phyloP scores from a whole-genome alignment of 2,329 filamentous ascomycete species.

The Talaromyces sp. region DNA sequence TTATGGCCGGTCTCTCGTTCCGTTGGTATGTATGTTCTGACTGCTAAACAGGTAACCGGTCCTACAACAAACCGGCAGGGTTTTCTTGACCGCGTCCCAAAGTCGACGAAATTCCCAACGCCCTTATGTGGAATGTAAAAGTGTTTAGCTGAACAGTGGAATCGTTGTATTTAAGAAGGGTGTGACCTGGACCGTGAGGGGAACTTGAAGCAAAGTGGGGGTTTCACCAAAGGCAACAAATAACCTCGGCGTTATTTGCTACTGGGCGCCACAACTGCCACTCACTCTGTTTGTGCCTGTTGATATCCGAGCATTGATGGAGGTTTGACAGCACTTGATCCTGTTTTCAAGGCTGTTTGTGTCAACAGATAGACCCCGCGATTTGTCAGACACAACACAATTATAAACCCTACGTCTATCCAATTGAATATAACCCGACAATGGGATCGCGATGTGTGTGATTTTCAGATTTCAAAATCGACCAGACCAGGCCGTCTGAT shows the following conservation, averaged over 20 bases:
- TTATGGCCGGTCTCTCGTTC: background rate
- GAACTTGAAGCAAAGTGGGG: background rate
- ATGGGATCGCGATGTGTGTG: background rate
- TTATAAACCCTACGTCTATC: background rate
- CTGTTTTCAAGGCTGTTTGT: background rate
- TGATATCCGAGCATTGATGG: background rate
- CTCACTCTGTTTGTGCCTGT: background rate
- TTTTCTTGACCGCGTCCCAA: background rate
- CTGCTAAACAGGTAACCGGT: background rate
- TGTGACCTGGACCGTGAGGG: background rate
- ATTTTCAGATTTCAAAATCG: background rate
- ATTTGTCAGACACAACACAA: background rate
- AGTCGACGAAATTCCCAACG: background rate
- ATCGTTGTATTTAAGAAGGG: background rate
- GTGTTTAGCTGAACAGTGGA: background rate
- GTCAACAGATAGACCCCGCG: background rate
- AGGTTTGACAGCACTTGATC: background rate
- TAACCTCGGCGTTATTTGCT: background rate
- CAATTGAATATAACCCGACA: background rate
- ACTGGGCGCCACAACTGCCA: background rate
- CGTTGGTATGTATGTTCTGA: background rate
- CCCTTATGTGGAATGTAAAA: background rate
- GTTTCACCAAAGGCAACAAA: background rate
- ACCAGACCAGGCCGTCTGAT: background rate
- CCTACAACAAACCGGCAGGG: background rate